Percentiles rank a stretch among this genome's conserved stretches.
These are phyloP conservation scores for Trichosanthes truncata DNA, from an alignment of 306 rosid species.

Conservation along the genomic window DNA sequence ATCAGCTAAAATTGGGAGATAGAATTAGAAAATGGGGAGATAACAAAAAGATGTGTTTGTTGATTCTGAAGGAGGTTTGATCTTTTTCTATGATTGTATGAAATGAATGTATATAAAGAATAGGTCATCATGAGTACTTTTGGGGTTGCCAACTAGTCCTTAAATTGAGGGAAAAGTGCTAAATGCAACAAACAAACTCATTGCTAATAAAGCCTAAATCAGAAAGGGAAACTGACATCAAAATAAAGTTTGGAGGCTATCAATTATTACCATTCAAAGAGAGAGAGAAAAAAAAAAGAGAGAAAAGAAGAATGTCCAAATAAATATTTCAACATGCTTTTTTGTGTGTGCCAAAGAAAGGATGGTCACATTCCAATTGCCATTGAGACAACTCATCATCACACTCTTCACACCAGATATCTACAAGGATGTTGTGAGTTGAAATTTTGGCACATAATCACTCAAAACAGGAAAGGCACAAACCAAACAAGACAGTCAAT, in stretches of 20 bases:
- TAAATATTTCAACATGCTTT: not conserved
- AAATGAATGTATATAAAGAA: not conserved
- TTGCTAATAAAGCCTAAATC: conserved; percentile 4
- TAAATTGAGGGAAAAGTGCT: conserved; percentile 12
- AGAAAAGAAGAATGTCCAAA: not conserved
- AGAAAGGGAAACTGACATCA: conserved; percentile 9
- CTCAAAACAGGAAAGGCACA: conserved; percentile 4
- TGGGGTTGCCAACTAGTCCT: conserved; percentile 9
- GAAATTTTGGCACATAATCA: conserved; percentile 3
- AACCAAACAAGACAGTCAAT: not conserved
- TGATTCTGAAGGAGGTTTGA: not conserved
- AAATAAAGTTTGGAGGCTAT: conserved; percentile 4
- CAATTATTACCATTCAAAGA: not conserved
- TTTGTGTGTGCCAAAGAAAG: conserved; percentile 2
- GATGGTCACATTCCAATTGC: not conserved
- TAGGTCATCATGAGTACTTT: not conserved
- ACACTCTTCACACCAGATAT: not conserved
- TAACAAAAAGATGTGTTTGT: not conserved
- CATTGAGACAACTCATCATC: conserved; percentile 6
- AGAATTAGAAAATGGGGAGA: not conserved
- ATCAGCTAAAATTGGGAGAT: not conserved
- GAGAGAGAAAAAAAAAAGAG: not conserved
- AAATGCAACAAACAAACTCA: conserved; percentile 8
- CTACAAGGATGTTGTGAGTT: conserved; percentile 1
- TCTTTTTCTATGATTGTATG: conserved; percentile 7